Conservation (phyloP, 352 stramenopile species). For the Globisporangium orthogonon region DNA sequence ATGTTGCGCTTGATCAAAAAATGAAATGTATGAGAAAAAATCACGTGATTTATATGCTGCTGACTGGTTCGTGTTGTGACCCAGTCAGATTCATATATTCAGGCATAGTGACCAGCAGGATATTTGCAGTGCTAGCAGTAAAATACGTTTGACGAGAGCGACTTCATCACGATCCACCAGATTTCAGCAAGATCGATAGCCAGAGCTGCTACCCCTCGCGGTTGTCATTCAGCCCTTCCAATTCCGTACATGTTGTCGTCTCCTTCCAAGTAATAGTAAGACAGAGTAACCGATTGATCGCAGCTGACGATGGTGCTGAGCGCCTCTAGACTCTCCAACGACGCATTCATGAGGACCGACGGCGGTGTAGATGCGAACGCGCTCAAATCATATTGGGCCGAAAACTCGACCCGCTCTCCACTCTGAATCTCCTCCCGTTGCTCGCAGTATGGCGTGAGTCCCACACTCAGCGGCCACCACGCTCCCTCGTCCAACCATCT, state of each 20-base stretch:
- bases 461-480: neutral
- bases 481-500: neutral
- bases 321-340: neutral
- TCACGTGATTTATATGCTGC: neutral
- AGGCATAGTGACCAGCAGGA: no score
- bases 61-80: no score
- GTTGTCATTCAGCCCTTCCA: neutral
- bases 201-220: no score
- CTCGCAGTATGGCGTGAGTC: neutral
- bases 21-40: neutral
- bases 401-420: neutral
- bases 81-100: no score
- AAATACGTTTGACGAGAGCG: no score
- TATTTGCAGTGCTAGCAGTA: no score
- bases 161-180: no score
- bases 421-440: neutral
- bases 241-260: neutral
- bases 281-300: neutral
- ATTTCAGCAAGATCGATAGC: no score
- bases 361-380: neutral
- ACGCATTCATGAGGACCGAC: neutral
- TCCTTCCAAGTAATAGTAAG: neutral
- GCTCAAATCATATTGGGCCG: neutral
- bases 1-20: slow-evolving; percentile 1
- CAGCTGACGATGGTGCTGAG: neutral